These are phyloP conservation scores for Rubroshorea leprosula DNA, from an alignment of 345 rosid genomes.

Conservation along the genomic window DNA sequence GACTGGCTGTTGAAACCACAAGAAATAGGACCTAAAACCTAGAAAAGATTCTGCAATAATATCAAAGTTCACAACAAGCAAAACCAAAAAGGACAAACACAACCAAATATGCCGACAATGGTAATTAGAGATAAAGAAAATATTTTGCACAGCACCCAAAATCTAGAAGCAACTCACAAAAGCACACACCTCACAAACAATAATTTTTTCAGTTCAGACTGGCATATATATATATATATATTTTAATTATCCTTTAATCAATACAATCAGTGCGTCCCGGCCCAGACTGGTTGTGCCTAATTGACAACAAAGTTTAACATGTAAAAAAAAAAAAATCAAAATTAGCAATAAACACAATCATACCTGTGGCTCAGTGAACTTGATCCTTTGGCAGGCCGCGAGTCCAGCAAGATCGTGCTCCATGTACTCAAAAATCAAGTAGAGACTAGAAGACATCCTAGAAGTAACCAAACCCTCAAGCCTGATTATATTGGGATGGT, in stretches of 20 bases:
- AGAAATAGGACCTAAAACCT: constrained; percentile 30
- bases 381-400: constrained; percentile 56
- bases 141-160: constrained; percentile 12
- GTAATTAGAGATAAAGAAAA: constrained; percentile 18
- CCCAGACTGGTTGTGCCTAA: no score
- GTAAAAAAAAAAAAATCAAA: constrained; percentile 1
- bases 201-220: no score
- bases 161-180: constrained; percentile 21
- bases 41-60: constrained; percentile 15
- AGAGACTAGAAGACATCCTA: constrained; percentile 81
- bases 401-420: constrained; percentile 94
- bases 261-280: no score
- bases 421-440: constrained; percentile 89
- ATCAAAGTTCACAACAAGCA: constrained; percentile 22
- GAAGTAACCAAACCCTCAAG: constrained; percentile 88
- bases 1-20: constrained; percentile 13
- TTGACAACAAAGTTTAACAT: constrained; percentile 8
- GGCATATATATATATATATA: no score
- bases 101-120: constrained; percentile 16
- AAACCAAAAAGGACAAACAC: constrained; percentile 20
- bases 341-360: not conserved
- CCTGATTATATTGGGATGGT: constrained; percentile 88
- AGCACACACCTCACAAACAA: no score
- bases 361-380: constrained; percentile 91
- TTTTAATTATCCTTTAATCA: no score